Base-by-base conservation (phyloP, 768 basidiomycete species). In the Lentinula lateritia region DNA sequence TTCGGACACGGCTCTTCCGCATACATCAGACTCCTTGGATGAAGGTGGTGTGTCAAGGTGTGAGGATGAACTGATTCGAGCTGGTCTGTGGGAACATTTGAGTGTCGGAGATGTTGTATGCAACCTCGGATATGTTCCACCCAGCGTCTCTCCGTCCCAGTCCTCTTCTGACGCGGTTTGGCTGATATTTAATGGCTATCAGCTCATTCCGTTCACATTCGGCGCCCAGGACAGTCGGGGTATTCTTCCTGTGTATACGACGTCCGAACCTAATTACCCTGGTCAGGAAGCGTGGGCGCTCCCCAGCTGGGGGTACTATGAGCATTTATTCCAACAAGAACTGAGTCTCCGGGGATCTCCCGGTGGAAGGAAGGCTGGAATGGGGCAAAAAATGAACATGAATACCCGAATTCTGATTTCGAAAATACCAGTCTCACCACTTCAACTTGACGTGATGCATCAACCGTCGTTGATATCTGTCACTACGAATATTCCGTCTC, bases 71-170 rank as follows among this genome's bases (percentile, higher is more conserved):
- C 78, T 93, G 5, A 73, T 83, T n/a, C 76, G 80, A 0, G 79
- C 83, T 1, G 88, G 84, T 0, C 78, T 93, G 5, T 92, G 90
- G 90, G 73, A 78, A 6, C 82, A 90, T 67, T 78, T 93, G n/a
- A 90, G 87, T 1, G 80, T 80, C 0, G 92, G 92, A 0, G 92
- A 93, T 66, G 72, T 92, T 41, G 79, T 93, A 20, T 91, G 87
- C 68, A 93, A 93, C 71, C 78, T 93, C 50, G 92, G 92, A 6
- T 92, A 85, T 66, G 77, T 93, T 15, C 89, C 88, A 1, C 74
- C 80, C 41, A 45, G 39, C 61, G 9, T 57, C 18, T 41, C 55
- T 1, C 18, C 42, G 6, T 48, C 41, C 12, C 16, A 18, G 38
- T 41, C 23, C 23, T 38, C 58, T 18, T 59, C 58, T 5, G 35